Evolutionary conservation across 352 stramenopile species (phyloP), one percentile per base, ranked within the genome.

Genomic region (Halophytophthora polymorphica): DNA sequence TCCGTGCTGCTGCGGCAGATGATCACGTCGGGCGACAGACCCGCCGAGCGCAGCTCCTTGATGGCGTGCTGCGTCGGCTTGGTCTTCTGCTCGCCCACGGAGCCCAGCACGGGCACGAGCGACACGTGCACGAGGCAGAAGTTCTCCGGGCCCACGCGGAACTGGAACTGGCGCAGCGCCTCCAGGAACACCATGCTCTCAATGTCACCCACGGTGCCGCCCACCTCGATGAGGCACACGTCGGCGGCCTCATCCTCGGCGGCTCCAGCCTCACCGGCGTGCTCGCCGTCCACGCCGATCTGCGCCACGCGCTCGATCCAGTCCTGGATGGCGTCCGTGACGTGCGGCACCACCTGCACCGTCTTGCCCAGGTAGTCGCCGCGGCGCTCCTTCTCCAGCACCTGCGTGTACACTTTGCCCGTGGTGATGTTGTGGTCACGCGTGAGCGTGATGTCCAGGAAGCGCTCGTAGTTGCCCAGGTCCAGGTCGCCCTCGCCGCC

Each of bases 11-110:
- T 76, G 21, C 97, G 85, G 73, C 97, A 99, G 57, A 99, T 98
- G 56, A 99, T 98, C 8, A 99, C 83, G 45, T 98, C 92, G 0
- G 98, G 97, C 43, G 84, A 91, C 8, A 99, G 71, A 50, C 98
- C 98, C 15, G 98, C 82, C 19, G 77, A 96, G 29, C 96, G 78
- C 45, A 99, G 84, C 78, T 99, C 97, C 62, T 98, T 97, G 57
- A 99, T 98, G 15, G 95, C 96, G 74, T 99, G 97, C 81, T 99
- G 98, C 37, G 98, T 99, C 0, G 98, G 98, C 81, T 99, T 99
- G 15, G 98, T 99, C 83, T 99, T 99, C 81, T 99, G 97, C 77
- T 99, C 98, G 31, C 97, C 96, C 15, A 98, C 95, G n/a, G 85
- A 96, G 2, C 96, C 96, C 25, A 99, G 87, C 46, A 99, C 94